Conservation (phyloP, 306 rosid species). For the Calophaca sinica region DNA sequence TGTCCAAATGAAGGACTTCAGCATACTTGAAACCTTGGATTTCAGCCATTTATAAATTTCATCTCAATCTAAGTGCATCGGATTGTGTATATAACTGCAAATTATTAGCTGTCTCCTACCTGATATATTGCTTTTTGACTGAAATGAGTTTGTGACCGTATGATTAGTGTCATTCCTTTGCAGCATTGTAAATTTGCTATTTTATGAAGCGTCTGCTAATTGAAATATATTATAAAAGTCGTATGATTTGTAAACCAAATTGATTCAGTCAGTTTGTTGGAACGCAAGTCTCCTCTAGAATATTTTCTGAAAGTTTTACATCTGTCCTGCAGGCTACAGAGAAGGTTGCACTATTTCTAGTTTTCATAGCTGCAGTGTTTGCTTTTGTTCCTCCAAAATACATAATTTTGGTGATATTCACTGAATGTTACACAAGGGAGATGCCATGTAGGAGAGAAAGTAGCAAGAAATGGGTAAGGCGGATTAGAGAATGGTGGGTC, state of each 20-base stretch:
- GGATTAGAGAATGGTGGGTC: conserved; percentile 93
- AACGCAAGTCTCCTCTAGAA: conserved; percentile 14
- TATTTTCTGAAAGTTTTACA: background rate
- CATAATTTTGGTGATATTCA: conserved; percentile 58
- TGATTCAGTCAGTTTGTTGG: conserved; percentile 13
- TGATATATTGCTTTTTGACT: no score
- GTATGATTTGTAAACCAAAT: conserved; percentile 21
- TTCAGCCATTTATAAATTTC: no score
- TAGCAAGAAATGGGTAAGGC: conserved; percentile 65
- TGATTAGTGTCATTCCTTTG: no score
- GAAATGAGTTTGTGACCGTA: no score
- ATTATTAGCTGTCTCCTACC: no score
- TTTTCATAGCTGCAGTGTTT: conserved; percentile 65
- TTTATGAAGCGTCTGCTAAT: background rate
- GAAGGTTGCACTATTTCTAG: conserved; percentile 65
- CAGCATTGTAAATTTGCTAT: background rate
- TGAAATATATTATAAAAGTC: background rate
- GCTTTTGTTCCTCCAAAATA: conserved; percentile 73
- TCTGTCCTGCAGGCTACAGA: conserved; percentile 76
- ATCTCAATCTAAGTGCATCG: no score
- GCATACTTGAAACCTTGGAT: no score
- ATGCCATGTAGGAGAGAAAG: conserved; percentile 85
- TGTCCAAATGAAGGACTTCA: no score
- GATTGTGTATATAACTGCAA: no score
- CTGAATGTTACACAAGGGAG: conserved; percentile 81